phyloP scores from a whole-genome alignment of 1,284 basidiomycete genomes.

The Pascua sp. region DNA sequence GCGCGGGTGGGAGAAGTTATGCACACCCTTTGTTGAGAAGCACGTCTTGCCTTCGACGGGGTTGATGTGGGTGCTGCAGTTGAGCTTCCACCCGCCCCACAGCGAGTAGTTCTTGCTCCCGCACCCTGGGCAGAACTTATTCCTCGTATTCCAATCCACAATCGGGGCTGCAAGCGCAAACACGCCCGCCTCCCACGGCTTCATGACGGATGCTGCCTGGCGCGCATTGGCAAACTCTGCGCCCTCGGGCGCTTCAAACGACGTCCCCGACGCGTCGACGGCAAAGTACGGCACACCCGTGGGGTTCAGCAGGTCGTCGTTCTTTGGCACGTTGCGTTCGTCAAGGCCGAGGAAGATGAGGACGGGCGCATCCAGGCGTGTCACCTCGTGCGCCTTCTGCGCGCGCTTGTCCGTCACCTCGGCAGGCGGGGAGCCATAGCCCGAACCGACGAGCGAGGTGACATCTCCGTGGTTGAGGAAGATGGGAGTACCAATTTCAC shows the following conservation, averaged over 20 bases:
- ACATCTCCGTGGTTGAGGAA: conserved; percentile 59
- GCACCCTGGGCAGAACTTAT: conserved; percentile 89
- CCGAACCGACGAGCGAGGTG: conserved; percentile 60
- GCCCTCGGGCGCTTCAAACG: conserved; percentile 36
- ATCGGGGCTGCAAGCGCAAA: conserved; percentile 73
- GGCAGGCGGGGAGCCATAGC: conserved; percentile 29
- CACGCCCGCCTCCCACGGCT: conserved; percentile 59
- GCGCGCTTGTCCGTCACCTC: too few species aligned
- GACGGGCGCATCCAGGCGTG: conserved; percentile 55
- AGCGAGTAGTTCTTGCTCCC: conserved; percentile 76
- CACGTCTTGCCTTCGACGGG: conserved; percentile 33
- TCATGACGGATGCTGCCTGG: conserved; percentile 54
- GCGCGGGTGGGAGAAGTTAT: conserved; percentile 84
- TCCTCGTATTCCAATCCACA: conserved; percentile 83
- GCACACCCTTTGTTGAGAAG: conserved; percentile 65
- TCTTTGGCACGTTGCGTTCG: conserved; percentile 61
- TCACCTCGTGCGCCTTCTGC: conserved; percentile 58
- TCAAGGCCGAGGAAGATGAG: conserved; percentile 75
- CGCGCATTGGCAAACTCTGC: conserved; percentile 67
- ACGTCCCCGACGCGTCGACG: conserved; percentile 57
- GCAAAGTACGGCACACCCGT: conserved; percentile 74
- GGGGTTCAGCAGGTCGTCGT: conserved; percentile 59
- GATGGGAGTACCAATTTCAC: conserved; percentile 54
- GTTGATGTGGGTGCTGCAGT: conserved; percentile 62
- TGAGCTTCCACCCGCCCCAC: conserved; percentile 95